A percentile compares a stretch with the other conserved stretches of the same genome.
phyloP scores from a whole-genome alignment of 257 asterid genomes.

The Scutellaria barbata region DNA sequence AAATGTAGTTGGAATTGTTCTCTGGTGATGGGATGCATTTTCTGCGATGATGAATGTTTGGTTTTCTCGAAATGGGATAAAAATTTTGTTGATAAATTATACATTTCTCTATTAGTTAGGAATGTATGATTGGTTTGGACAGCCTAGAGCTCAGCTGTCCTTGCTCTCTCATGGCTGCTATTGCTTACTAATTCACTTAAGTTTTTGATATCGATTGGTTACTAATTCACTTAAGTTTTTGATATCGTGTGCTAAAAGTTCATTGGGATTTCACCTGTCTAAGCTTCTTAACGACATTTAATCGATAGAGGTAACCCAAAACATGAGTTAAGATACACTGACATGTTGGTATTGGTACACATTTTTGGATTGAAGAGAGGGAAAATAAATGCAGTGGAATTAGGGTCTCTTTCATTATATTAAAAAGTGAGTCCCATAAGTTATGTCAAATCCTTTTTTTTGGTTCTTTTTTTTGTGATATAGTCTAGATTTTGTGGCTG shows the following conservation, averaged over 20 bases:
- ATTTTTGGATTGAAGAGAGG: neutral
- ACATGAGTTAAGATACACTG: neutral
- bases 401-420: neutral
- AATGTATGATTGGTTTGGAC: conserved; percentile 15
- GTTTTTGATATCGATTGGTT: conserved; percentile 12
- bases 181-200: conserved; percentile 4
- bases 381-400: neutral
- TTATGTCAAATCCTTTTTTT: neutral
- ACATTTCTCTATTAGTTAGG: conserved; percentile 7
- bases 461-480: neutral
- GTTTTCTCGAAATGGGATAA: neutral
- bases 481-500: neutral
- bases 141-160: conserved; percentile 13
- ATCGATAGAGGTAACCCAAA: conserved; percentile 1
- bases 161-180: neutral
- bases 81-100: neutral
- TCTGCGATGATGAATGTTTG: conserved; percentile 25
- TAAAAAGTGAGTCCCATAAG: neutral
- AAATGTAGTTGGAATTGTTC: conserved; percentile 10
- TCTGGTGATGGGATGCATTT: conserved; percentile 10
- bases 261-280: neutral
- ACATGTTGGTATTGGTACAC: neutral
- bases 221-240: neutral
- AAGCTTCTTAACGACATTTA: conserved; percentile 1
- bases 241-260: neutral